Conservation (phyloP, 306 rosid species). For the Prunus dulcis region DNA sequence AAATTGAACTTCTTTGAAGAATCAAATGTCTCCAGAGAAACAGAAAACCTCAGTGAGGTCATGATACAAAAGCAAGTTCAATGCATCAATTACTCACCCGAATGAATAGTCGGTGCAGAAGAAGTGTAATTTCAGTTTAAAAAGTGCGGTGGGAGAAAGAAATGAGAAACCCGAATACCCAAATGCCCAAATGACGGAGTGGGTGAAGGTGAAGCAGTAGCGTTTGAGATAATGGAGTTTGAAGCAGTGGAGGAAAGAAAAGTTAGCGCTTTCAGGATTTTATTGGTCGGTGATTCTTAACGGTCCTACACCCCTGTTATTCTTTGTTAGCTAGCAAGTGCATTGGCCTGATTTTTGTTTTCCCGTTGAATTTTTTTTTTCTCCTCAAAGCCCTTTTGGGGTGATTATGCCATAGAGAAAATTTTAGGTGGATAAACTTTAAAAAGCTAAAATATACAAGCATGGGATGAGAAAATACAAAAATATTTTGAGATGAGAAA, state of each 20-base stretch:
- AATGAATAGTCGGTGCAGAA: not conserved
- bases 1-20: slow-evolving; percentile 40
- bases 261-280: slow-evolving; percentile 9
- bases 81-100: slow-evolving; percentile 4
- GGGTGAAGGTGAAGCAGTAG: not conserved
- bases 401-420: too few species aligned
- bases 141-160: not conserved
- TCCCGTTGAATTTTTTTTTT: too few species aligned
- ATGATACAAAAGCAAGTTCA: slow-evolving; percentile 28
- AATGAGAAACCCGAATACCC: not conserved
- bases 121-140: slow-evolving; percentile 1
- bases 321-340: not conserved
- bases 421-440: too few species aligned
- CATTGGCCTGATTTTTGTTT: too few species aligned
- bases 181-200: not conserved
- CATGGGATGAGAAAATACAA: too few species aligned
- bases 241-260: slow-evolving; percentile 46
- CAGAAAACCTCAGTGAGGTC: slow-evolving; percentile 58
- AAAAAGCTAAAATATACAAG: too few species aligned
- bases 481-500: too few species aligned
- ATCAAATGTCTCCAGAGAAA: slow-evolving; percentile 43
- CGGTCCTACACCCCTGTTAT: not conserved
- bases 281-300: not conserved
- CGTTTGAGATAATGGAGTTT: slow-evolving; percentile 27
- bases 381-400: not conserved